Percentiles rank a stretch among this genome's conserved stretches.
Conservation (phyloP, 768 basidiomycete genomes). For the Trichaptum fuscoviolaceum region DNA sequence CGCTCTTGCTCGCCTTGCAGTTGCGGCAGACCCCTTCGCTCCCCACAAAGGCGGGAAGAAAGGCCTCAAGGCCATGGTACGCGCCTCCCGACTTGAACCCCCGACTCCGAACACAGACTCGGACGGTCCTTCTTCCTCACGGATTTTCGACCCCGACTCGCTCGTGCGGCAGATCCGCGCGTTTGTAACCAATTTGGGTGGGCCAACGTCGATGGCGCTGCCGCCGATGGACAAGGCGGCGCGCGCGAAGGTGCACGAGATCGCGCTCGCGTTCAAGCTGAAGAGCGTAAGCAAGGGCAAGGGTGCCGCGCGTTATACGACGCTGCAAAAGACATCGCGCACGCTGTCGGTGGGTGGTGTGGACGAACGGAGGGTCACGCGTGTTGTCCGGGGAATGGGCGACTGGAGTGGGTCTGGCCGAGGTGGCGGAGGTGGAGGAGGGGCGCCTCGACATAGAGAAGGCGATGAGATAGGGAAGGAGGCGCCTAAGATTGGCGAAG, state of each 20-base stretch:
- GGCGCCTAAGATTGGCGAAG: conserved; percentile 73
- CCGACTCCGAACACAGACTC: conserved; percentile 30
- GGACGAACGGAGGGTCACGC: conserved; percentile 56
- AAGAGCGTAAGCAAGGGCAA: conserved; percentile 73
- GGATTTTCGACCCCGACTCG: conserved; percentile 59
- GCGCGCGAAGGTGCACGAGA: conserved; percentile 70
- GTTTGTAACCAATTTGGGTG: conserved; percentile 58
- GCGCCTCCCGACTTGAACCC: conserved; percentile 46
- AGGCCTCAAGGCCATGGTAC: conserved; percentile 60
- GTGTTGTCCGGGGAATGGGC: conserved; percentile 32
- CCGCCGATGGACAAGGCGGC: conserved; percentile 75
- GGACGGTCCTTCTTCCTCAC: conserved; percentile 11
- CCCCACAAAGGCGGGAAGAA: conserved; percentile 64
- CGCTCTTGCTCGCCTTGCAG: conserved; percentile 46
- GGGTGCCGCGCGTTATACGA: conserved; percentile 69
- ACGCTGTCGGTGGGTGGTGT: conserved; percentile 40
- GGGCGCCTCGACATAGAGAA: conserved; percentile 55
- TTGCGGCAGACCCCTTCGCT: conserved; percentile 58
- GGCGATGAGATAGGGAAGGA: conserved; percentile 88
- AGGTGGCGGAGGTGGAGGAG: conserved; percentile 19
- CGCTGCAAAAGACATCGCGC: conserved; percentile 60
- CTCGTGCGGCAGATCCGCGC: conserved; percentile 64
- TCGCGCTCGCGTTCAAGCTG: conserved; percentile 74
- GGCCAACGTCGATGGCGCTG: conserved; percentile 50
- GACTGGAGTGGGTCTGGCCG: conserved; percentile 29